Percentiles rank a stretch among this genome's conserved stretches.
These are phyloP conservation scores for Luvunga scandens DNA, from an alignment of 345 rosid species.

Conservation along the genomic window DNA sequence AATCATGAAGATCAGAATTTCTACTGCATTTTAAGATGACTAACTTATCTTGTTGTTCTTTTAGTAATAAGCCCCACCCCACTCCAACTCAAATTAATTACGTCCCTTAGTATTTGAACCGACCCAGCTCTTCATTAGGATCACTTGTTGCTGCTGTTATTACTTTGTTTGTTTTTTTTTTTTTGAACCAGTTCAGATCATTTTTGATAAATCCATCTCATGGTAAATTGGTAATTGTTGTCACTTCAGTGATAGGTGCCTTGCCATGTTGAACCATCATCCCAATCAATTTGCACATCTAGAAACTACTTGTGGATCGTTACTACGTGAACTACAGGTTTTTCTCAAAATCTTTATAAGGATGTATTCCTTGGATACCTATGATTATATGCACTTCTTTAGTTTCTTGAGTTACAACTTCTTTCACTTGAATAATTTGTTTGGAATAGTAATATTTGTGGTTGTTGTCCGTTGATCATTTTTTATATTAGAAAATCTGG, in stretches of 20 bases:
- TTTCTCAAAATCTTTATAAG: neutral
- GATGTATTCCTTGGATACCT: neutral
- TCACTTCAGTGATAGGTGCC: neutral
- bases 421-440: neutral
- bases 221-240: neutral
- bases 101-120: too few relatives aligned
- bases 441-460: neutral
- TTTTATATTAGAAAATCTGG: conserved; percentile 50
- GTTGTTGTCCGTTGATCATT: too few relatives aligned
- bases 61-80: too few relatives aligned
- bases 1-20: too few relatives aligned
- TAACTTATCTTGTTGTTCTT: too few relatives aligned
- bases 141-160: neutral
- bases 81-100: too few relatives aligned
- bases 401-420: neutral
- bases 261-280: conserved; percentile 29
- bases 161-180: neutral
- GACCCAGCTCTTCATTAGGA: too few relatives aligned
- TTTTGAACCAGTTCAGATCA: neutral
- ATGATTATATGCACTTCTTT: neutral
- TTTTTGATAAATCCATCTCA: neutral
- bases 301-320: conserved; percentile 55
- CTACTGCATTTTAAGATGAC: too few relatives aligned
- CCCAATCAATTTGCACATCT: conserved; percentile 28
- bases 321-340: conserved; percentile 59